Evolutionary conservation across 1,284 basidiomycete genomes (phyloP).

Genomic region (Agaricales sp.): DNA sequence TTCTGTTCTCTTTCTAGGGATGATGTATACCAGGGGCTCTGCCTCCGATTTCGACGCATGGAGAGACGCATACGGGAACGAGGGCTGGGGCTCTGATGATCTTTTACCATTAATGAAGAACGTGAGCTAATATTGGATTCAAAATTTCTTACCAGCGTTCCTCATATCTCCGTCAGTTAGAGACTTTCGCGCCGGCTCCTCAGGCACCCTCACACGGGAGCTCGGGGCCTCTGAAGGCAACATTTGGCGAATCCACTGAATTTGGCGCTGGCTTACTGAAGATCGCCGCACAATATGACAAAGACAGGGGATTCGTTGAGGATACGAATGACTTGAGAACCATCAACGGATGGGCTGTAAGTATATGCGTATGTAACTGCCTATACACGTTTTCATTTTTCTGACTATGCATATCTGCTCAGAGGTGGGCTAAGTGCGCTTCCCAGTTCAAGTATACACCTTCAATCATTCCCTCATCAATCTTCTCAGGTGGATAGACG

Average conservation of each 20-base stretch:
- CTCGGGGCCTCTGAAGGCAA: not conserved
- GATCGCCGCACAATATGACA: conserved; percentile 34
- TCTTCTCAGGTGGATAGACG: conserved; percentile 35
- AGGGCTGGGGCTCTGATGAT: conserved; percentile 33
- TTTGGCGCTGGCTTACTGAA: conserved; percentile 28
- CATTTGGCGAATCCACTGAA: not conserved
- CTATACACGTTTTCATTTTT: conserved; percentile 1
- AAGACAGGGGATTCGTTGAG: conserved; percentile 23
- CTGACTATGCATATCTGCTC: conserved; percentile 3
- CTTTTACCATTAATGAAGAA: conserved; percentile 34
- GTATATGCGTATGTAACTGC: conserved; percentile 12
- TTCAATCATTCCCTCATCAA: not conserved
- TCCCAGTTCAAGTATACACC: not conserved
- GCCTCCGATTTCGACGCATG: conserved; percentile 39
- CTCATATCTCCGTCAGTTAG: not conserved
- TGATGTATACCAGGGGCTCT: conserved; percentile 17
- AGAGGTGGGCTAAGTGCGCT: conserved; percentile 27
- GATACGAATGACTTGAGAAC: conserved; percentile 34
- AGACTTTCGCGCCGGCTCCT: not conserved
- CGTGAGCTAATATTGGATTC: conserved; percentile 16
- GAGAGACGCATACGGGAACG: conserved; percentile 26
- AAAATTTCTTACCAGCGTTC: no score
- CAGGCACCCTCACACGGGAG: not conserved
- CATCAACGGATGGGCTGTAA: conserved; percentile 33
- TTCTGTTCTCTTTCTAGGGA: not conserved